Evolutionary conservation across 1,284 basidiomycete species (phyloP).

Genomic region (Melampsora larici-populina): DNA sequence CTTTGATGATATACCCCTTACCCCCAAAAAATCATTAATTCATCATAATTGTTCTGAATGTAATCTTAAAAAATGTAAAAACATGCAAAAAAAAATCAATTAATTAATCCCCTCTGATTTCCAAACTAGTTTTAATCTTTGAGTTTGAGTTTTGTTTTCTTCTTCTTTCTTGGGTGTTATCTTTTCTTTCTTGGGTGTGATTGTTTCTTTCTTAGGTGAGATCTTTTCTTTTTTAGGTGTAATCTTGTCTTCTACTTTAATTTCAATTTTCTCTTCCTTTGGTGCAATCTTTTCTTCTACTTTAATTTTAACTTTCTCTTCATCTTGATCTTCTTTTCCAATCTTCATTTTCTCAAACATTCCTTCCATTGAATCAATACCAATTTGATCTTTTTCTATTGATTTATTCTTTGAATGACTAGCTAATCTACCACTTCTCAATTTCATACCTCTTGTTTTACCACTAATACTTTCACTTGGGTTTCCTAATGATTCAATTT

Average conservation of each 20-base stretch:
- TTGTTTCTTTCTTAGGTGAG: neutral
- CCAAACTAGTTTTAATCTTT: neutral
- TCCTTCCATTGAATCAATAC: neutral
- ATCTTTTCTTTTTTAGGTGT: conserved; percentile 11
- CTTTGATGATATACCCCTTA: too few relatives aligned
- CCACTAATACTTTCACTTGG: too few relatives aligned
- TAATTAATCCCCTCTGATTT: neutral
- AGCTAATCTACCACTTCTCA: neutral
- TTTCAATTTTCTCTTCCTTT: neutral
- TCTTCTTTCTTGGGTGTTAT: conserved; percentile 12
- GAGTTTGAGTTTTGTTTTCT: conserved; percentile 1
- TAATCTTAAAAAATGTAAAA: neutral
- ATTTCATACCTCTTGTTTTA: neutral
- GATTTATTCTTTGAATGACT: neutral
- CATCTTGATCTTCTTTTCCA: neutral
- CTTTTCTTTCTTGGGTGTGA: neutral
- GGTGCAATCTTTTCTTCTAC: neutral
- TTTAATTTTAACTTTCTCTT: neutral
- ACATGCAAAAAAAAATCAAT: neutral
- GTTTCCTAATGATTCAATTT: neutral
- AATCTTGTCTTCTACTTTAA: neutral
- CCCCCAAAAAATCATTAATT: too few relatives aligned
- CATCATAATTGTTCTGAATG: too few relatives aligned
- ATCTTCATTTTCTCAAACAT: neutral
- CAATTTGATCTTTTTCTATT: neutral